A percentile compares a stretch with the other conserved stretches of the same genome.
These are phyloP conservation scores for Apostasia ramifera DNA, from an alignment of 106 monocot species.

Conservation along the genomic window DNA sequence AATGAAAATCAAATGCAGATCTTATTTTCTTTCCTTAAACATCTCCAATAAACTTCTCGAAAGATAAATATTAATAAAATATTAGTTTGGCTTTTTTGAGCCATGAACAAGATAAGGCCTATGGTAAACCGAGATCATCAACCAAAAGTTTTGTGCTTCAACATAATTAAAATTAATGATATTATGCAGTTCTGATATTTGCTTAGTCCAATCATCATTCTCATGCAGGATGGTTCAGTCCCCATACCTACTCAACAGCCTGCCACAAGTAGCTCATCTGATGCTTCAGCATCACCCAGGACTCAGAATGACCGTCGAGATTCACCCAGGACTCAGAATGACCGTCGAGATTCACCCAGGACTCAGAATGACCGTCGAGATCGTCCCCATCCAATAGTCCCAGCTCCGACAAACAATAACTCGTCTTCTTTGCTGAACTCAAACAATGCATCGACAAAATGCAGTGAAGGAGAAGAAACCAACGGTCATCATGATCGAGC, in stretches of 20 bases:
- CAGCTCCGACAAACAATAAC: neutral
- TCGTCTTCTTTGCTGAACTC: neutral
- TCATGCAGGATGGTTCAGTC: conserved; percentile 44
- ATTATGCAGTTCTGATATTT: neutral
- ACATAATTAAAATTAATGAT: too few species aligned
- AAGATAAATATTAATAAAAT: too few species aligned
- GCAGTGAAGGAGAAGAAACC: conserved; percentile 7
- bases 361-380: conserved; percentile 8
- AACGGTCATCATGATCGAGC: conserved; percentile 8
- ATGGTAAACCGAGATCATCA: too few species aligned
- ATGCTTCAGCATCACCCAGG: neutral
- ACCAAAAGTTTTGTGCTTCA: too few species aligned
- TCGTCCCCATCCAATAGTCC: neutral
- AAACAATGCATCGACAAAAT: conserved; percentile 1
- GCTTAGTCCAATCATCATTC: neutral
- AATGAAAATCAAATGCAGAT: too few species aligned
- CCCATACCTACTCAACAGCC: conserved; percentile 5
- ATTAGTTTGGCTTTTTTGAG: too few species aligned
- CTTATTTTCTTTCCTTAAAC: too few species aligned
- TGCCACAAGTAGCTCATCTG: neutral
- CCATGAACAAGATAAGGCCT: too few species aligned
- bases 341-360: conserved; percentile 3
- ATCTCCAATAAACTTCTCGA: too few species aligned
- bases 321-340: conserved; percentile 1
- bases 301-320: conserved; percentile 7